phyloP scores from a whole-genome alignment of 2,329 filamentous ascomycete species.

The Venturia asperata region DNA sequence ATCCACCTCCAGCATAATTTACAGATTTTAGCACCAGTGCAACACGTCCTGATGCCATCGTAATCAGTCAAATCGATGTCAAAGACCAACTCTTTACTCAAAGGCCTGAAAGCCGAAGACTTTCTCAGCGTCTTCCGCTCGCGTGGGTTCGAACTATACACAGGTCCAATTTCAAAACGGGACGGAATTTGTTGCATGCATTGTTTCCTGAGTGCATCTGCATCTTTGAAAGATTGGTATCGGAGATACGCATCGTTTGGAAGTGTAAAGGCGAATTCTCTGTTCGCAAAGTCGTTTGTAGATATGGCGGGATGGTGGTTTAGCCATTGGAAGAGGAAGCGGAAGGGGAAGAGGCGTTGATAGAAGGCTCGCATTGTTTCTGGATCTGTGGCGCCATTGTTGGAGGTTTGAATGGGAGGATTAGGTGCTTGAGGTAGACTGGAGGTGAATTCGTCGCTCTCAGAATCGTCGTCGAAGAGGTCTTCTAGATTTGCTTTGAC shows the following conservation, averaged over 20 bases:
- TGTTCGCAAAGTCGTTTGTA: constrained; percentile 79
- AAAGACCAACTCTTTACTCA: constrained; percentile 93
- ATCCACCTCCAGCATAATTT: constrained; percentile 94
- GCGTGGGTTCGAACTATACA: constrained; percentile 88
- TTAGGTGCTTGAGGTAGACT: constrained; percentile 37
- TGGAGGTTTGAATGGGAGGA: constrained; percentile 11
- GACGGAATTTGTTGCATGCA: constrained; percentile 81
- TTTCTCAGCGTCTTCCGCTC: constrained; percentile 85
- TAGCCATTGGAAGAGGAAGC: constrained; percentile 93
- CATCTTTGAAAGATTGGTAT: constrained; percentile 72
- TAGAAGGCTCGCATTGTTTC: constrained; percentile 92
- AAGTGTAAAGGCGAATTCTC: constrained; percentile 95
- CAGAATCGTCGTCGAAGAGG: constrained; percentile 52
- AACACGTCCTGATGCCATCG: constrained; percentile 93
- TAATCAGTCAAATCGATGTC: constrained; percentile 99
- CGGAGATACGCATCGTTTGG: constrained; percentile 85
- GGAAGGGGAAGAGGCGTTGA: constrained; percentile 89
- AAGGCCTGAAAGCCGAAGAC: constrained; percentile 71
- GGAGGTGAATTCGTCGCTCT: constrained; percentile 52
- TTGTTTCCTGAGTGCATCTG: constrained; percentile 69
- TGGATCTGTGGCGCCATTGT: constrained; percentile 52
- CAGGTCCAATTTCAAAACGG: constrained; percentile 97
- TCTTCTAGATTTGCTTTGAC: constrained; percentile 46
- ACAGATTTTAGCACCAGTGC: constrained; percentile 88
- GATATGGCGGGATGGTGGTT: constrained; percentile 79